phyloP scores from a whole-genome alignment of 1,139 yeast genomes.

The Debaryomyces udenii region DNA sequence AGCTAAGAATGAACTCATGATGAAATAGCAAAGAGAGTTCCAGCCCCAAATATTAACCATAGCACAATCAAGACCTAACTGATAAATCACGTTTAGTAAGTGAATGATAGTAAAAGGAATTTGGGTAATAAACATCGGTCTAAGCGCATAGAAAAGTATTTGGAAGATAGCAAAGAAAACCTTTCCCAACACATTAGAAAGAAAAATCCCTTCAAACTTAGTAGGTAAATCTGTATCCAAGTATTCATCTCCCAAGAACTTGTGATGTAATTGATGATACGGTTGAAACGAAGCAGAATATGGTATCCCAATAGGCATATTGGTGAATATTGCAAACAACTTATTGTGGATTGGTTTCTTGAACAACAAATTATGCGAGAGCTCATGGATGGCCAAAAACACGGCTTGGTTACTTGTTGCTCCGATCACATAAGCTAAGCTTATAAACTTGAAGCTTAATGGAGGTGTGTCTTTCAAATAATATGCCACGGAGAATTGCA shows the following conservation, averaged over 20 bases:
- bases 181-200: constrained; percentile 81
- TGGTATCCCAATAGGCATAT: constrained; percentile 87
- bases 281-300: constrained; percentile 91
- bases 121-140: constrained; percentile 85
- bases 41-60: constrained; percentile 65
- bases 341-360: constrained; percentile 77
- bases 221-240: constrained; percentile 92
- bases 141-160: constrained; percentile 81
- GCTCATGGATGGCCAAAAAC: constrained; percentile 86
- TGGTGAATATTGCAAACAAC: constrained; percentile 74
- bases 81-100: constrained; percentile 65
- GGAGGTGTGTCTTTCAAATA: constrained; percentile 59
- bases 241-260: constrained; percentile 82
- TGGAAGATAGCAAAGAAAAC: constrained; percentile 91
- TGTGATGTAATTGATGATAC: constrained; percentile 89
- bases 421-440: constrained; percentile 74
- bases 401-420: constrained; percentile 85
- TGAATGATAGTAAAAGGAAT: constrained; percentile 77
- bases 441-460: constrained; percentile 57
- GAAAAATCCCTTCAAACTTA: constrained; percentile 66
- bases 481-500: constrained; percentile 68
- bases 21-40: constrained; percentile 65
- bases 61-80: constrained; percentile 57
- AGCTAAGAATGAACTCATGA: constrained; percentile 80
- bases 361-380: constrained; percentile 85